Evolutionary conservation across 352 stramenopile genomes (phyloP), one percentile per base, ranked within the genome.

Genomic region (Phytophthora cryptogea): DNA sequence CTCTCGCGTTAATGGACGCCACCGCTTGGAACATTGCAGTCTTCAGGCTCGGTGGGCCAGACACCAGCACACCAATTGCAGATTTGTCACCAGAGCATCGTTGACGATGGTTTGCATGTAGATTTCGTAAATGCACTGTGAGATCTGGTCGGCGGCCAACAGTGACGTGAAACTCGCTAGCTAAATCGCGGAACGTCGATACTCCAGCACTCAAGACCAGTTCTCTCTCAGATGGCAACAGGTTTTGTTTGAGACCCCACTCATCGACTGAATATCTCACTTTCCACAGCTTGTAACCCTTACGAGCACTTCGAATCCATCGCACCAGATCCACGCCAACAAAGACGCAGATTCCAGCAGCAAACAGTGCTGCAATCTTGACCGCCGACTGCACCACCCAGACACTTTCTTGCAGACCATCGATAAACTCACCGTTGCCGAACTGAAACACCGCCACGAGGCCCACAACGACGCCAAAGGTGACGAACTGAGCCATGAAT

Each of bases 1-100:
- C 44, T 4, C n/a, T 44, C 17, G 55, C 27, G 36, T 35, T 17
- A 26, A 71, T 41, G 8, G 47, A 31, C 16, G 44, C 50, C 20
- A 52, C 48, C 17, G 63, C 57, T 49, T 14, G 32, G 4, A n/a
- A 36, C 17, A 35, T 45, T 9, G 57, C 45, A 40, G 50, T 42
- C 50, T 78, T 82, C 40, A 82, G 57, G 11, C 48, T 59, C 0
- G 49, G 36, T 10, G 72, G 70, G 8, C 69, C 72, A 3, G 72
- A 82, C 28, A 79, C 57, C 13, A 82, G 57, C 14, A 79, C 54
- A 2, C 66, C 72, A 23, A 81, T 66, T 1, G 30, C 1, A 17
- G 30, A 43, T 31, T 17, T 37, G 13, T 30, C 48, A 4, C 27
- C 10, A 5, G 37, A 42, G 9, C 26, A 54, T 48, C 52, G 20